phyloP scores from a whole-genome alignment of 768 basidiomycete genomes.

The Tephrocybe sp. region DNA sequence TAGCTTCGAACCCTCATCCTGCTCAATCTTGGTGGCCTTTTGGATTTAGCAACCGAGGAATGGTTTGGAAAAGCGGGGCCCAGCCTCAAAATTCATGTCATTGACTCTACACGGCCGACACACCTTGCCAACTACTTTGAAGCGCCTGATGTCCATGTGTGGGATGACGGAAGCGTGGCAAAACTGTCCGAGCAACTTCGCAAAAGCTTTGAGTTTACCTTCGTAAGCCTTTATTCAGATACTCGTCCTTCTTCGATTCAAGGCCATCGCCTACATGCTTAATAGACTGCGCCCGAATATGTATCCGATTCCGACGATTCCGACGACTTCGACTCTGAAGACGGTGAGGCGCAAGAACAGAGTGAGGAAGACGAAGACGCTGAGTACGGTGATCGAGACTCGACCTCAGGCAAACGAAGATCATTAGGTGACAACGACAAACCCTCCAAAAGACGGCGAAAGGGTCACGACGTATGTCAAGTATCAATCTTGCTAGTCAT shows the following conservation, averaged over 20 bases:
- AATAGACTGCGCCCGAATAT: slow-evolving; percentile 72
- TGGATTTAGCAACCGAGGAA: slow-evolving; percentile 72
- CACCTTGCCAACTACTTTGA: slow-evolving; percentile 87
- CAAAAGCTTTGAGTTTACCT: slow-evolving; percentile 82
- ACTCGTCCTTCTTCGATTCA: neutral
- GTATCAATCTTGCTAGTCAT: neutral
- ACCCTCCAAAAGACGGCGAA: slow-evolving; percentile 58
- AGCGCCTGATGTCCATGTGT: slow-evolving; percentile 68
- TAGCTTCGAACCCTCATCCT: slow-evolving; percentile 89
- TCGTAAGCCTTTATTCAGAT: slow-evolving; percentile 46
- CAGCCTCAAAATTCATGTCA: slow-evolving; percentile 79
- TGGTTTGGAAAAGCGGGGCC: slow-evolving; percentile 77
- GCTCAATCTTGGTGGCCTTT: slow-evolving; percentile 87
- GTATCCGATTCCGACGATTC: slow-evolving; percentile 44
- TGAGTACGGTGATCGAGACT: slow-evolving; percentile 42
- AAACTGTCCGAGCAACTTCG: slow-evolving; percentile 61
- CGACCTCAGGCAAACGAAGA: slow-evolving; percentile 50
- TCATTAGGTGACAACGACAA: slow-evolving; percentile 38
- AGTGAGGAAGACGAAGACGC: slow-evolving; percentile 40
- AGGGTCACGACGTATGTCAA: slow-evolving; percentile 43
- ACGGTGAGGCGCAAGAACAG: slow-evolving; percentile 32
- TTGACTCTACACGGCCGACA: slow-evolving; percentile 91
- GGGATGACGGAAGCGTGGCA: slow-evolving; percentile 88
- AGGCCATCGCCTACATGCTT: neutral
- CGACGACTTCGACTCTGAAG: slow-evolving; percentile 31